Conservation (phyloP, 345 rosid genomes). For the Salix udensis region DNA sequence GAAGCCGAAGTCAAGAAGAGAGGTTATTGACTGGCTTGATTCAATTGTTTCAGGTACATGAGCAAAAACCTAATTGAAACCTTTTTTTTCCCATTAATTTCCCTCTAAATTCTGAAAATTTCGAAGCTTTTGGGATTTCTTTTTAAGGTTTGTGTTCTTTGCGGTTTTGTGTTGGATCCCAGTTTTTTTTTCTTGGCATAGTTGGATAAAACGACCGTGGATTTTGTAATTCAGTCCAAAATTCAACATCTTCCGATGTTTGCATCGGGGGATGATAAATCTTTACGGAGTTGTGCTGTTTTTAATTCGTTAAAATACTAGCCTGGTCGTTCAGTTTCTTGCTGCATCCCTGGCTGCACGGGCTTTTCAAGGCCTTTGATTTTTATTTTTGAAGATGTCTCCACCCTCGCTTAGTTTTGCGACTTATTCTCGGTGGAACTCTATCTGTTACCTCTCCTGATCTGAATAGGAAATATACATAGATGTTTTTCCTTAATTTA, state of each 20-base stretch:
- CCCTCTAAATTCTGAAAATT: background rate
- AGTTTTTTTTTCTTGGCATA: background rate
- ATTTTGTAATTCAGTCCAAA: background rate
- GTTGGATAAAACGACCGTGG: background rate
- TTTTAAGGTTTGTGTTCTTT: background rate
- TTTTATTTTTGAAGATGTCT: background rate
- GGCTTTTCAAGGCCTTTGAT: background rate
- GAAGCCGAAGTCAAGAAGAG: constrained; percentile 51
- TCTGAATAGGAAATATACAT: background rate
- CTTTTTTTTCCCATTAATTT: background rate
- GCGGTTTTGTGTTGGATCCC: background rate
- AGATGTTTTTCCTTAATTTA: background rate
- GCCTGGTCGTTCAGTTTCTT: background rate
- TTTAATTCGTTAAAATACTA: background rate
- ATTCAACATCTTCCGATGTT: background rate
- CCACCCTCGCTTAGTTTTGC: background rate
- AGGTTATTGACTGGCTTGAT: constrained; percentile 62
- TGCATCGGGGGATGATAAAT: background rate
- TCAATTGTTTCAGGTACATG: constrained; percentile 61
- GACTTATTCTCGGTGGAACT: background rate
- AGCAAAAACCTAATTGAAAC: background rate
- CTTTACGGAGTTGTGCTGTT: too few species aligned
- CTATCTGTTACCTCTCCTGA: background rate
- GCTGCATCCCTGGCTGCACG: background rate
- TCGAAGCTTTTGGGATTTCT: background rate